Percentiles rank a stretch among this genome's conserved stretches.
phyloP scores from a whole-genome alignment of 371 early-diverging fungal genomes.

The Dipsacomyces acuminosporus region DNA sequence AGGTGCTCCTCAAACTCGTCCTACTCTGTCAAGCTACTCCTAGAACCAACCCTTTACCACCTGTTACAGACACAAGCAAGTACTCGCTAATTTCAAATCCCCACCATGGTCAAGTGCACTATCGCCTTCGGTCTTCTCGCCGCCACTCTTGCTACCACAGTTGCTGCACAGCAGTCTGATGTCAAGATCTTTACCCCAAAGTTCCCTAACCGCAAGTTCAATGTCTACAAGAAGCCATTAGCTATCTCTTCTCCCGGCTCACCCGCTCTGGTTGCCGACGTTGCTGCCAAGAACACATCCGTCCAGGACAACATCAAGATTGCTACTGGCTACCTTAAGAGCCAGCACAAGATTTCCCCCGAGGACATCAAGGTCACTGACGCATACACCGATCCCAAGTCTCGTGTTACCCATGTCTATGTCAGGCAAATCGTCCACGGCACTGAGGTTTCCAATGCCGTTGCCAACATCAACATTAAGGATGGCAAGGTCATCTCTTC shows the following conservation, averaged over 20 bases:
- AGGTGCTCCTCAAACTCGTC: no score
- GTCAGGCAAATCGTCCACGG: conserved; percentile 65
- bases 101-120: neutral
- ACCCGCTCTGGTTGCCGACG: neutral
- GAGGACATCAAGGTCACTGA: conserved; percentile 11
- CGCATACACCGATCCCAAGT: conserved; percentile 11
- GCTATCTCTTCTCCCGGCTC: neutral
- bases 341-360: conserved; percentile 6
- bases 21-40: no score
- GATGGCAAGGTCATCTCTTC: conserved; percentile 63
- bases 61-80: neutral
- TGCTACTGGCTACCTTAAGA: conserved; percentile 2
- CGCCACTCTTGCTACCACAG: neutral
- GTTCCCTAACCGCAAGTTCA: neutral
- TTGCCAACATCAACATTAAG: conserved; percentile 78
- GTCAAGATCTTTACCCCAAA: neutral
- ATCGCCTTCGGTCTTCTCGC: neutral
- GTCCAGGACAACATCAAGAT: neutral
- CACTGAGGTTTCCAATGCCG: conserved; percentile 71
- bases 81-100: neutral
- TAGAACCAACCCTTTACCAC: no score
- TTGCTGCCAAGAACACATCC: neutral
- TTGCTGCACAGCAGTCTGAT: neutral
- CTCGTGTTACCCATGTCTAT: conserved; percentile 72
- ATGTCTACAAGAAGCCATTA: conserved; percentile 5